Evolutionary conservation across 176 grass and related monocot genomes (phyloP).

Genomic region (Rhynchospora breviuscula): DNA sequence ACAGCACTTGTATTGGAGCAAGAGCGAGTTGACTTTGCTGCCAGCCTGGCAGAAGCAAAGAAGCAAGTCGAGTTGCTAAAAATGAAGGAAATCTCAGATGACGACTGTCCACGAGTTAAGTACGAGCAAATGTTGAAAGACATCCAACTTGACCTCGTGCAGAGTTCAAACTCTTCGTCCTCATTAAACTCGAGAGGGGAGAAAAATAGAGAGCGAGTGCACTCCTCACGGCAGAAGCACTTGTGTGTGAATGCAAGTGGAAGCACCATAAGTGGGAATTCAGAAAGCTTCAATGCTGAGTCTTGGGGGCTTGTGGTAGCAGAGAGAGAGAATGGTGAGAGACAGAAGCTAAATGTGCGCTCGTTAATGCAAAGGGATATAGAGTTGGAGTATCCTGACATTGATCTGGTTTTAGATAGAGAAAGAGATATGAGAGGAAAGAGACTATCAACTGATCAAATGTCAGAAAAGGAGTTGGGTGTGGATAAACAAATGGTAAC

Average conservation of each 20-base stretch:
- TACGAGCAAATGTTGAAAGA: slow-evolving; percentile 76
- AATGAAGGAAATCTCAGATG: slow-evolving; percentile 60
- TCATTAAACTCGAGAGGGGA: background rate
- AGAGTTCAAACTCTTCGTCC: slow-evolving; percentile 37
- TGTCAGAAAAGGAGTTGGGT: slow-evolving; percentile 66
- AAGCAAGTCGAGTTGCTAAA: slow-evolving; percentile 76
- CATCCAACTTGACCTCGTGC: slow-evolving; percentile 84
- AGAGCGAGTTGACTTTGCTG: slow-evolving; percentile 61
- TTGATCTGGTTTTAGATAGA: slow-evolving; percentile 17
- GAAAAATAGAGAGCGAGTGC: slow-evolving; percentile 25
- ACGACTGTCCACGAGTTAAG: slow-evolving; percentile 24
- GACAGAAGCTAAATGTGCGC: slow-evolving; percentile 16
- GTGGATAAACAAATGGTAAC: slow-evolving; percentile 66
- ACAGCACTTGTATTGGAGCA: slow-evolving; percentile 71
- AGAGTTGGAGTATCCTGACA: slow-evolving; percentile 29
- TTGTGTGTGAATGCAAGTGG: slow-evolving; percentile 10
- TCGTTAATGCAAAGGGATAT: slow-evolving; percentile 22
- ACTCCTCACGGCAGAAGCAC: slow-evolving; percentile 34
- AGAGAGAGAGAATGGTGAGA: slow-evolving; percentile 3
- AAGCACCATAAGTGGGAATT: slow-evolving; percentile 26
- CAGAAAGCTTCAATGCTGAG: slow-evolving; percentile 41
- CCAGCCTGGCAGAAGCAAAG: slow-evolving; percentile 52
- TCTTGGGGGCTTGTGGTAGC: slow-evolving; percentile 20
- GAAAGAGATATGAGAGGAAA: slow-evolving; percentile 31
- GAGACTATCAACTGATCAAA: slow-evolving; percentile 37